phyloP scores from a whole-genome alignment of 2,329 filamentous ascomycete species.

The Aspergillus novofumigatus region DNA sequence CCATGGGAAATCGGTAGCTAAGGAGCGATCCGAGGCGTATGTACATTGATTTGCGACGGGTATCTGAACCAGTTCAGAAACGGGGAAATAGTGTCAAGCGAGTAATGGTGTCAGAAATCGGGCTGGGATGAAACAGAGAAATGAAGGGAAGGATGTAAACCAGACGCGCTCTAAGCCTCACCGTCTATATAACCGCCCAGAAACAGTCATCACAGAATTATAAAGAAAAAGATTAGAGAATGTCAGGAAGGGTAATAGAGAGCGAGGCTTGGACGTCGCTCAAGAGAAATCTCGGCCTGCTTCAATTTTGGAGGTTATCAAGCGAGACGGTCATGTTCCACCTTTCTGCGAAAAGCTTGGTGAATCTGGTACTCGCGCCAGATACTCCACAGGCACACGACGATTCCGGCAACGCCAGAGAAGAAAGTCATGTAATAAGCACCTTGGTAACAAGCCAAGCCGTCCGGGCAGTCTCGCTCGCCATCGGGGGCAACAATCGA shows the following conservation, averaged over 20 bases:
- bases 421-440: conserved; percentile 77
- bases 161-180: neutral
- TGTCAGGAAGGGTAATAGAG: neutral
- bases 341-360: conserved; percentile 21
- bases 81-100: neutral
- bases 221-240: neutral
- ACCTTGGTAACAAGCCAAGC: conserved; percentile 71
- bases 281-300: neutral
- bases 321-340: conserved; percentile 31
- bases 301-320: conserved; percentile 7
- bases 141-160: neutral
- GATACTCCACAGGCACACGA: conserved; percentile 59
- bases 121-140: neutral
- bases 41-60: neutral
- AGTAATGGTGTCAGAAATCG: neutral
- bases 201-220: neutral
- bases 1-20: neutral
- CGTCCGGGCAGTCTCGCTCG: conserved; percentile 70
- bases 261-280: neutral
- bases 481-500: conserved; percentile 65
- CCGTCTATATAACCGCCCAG: neutral
- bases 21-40: neutral
- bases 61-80: neutral
- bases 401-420: conserved; percentile 65
- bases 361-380: conserved; percentile 36